Evolutionary conservation across 2,329 filamentous ascomycete species (phyloP).

Genomic region (Cordyceps pruinosa): DNA sequence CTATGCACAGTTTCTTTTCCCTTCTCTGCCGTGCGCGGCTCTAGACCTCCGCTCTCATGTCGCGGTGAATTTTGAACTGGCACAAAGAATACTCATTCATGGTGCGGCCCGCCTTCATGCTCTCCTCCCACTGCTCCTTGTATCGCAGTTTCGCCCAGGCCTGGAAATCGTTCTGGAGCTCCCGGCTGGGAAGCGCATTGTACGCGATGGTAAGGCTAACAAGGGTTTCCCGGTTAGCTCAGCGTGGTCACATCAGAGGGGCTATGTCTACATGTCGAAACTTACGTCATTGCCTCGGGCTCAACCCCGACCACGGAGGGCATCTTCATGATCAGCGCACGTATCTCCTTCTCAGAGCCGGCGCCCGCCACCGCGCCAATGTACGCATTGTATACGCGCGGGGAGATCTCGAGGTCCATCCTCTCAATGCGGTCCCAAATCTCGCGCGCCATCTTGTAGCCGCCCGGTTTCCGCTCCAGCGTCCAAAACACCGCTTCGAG

Average conservation of each 20-base stretch:
- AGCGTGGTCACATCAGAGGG: neutral
- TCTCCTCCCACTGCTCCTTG: constrained; percentile 59
- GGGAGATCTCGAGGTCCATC: constrained; percentile 74
- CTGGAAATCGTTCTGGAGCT: constrained; percentile 63
- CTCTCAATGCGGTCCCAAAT: constrained; percentile 65
- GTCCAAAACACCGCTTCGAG: constrained; percentile 75
- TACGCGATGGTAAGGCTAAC: constrained; percentile 33
- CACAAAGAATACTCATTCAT: constrained; percentile 37
- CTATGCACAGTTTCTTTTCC: neutral
- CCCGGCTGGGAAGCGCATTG: constrained; percentile 61
- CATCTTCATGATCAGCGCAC: constrained; percentile 59
- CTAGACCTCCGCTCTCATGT: constrained; percentile 33
- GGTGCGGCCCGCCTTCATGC: constrained; percentile 48
- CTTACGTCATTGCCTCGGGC: constrained; percentile 67
- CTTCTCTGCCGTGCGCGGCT: neutral
- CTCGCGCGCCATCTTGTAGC: constrained; percentile 53
- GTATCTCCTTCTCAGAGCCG: constrained; percentile 61
- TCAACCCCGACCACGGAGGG: constrained; percentile 57
- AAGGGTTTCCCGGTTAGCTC: neutral
- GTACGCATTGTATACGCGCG: constrained; percentile 68
- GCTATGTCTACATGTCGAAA: too few species aligned
- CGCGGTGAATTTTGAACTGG: constrained; percentile 43
- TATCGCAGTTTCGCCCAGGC: constrained; percentile 65
- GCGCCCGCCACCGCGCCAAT: constrained; percentile 66
- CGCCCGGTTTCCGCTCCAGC: constrained; percentile 57